A percentile compares a stretch with the other conserved stretches of the same genome.
Conservation (phyloP, 352 stramenopile species). For the Elongisporangium senticosum region DNA sequence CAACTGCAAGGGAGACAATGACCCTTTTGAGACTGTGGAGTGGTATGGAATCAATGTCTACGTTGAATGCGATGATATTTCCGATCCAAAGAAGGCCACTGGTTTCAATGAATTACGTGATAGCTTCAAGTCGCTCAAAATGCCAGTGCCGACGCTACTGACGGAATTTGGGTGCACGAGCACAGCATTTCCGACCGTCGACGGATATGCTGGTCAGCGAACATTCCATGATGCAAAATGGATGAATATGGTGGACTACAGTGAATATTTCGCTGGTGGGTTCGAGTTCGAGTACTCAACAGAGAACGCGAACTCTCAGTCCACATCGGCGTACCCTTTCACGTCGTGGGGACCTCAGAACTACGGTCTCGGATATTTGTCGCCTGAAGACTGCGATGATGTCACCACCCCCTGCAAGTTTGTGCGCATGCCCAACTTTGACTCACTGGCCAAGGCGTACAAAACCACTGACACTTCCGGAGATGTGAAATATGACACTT, state of each 20-base stretch:
- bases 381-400: conserved; percentile 58
- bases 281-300: conserved; percentile 81
- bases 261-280: conserved; percentile 54
- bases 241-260: conserved; percentile 46
- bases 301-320: conserved; percentile 65
- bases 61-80: conserved; percentile 60
- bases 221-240: conserved; percentile 67
- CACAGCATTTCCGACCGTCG: conserved; percentile 27
- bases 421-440: conserved; percentile 62
- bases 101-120: conserved; percentile 58
- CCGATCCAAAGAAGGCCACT: conserved; percentile 26
- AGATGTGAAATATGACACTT: not conserved
- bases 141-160: conserved; percentile 43
- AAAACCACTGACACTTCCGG: not conserved
- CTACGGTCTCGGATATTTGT: conserved; percentile 75
- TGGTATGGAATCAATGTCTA: conserved; percentile 88
- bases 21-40: conserved; percentile 67
- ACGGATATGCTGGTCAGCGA: conserved; percentile 68
- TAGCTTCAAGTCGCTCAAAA: conserved; percentile 59
- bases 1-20: conserved; percentile 66
- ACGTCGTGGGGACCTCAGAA: conserved; percentile 55
- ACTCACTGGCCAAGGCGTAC: conserved; percentile 44
- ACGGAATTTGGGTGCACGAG: conserved; percentile 27
- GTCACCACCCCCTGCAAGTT: conserved; percentile 40
- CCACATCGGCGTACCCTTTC: conserved; percentile 57